Base-by-base conservation (phyloP, 139 green algal species). In the Coelastrella sp. region DNA sequence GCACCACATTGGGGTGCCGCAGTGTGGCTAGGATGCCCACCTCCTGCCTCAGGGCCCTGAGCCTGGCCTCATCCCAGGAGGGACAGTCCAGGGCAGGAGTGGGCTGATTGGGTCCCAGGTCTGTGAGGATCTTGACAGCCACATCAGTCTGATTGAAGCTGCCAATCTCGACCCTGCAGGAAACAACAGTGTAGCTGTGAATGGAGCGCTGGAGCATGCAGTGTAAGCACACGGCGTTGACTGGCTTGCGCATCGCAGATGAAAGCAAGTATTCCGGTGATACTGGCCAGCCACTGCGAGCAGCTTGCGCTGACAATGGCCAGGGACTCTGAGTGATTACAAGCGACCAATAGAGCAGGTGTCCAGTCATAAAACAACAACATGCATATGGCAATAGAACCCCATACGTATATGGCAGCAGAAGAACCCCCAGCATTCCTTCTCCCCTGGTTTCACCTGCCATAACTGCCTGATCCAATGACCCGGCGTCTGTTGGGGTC, bases 1-100 rank as follows among this genome's bases (percentile, higher is more conserved):
- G 35, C 87, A 91, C 87, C 49, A 91, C 87, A 8, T 91, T 91
- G 14, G 87, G 87, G 68, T 91, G 87, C 8, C 78, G 79, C 78
- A 91, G 56, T 0, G 66, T 86, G 12, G 78, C 35, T 35, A 91
- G 57, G 19, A 91, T 87, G 56, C 70, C 78, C 0, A 90, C 86
- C 75, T 90, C 49, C 74, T 87, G 65, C 10, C 82, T 27, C 82
- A 87, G 82, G 5, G 82, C 82, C 15, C 82, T 27, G 63, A 87
- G 59, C 24, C 65, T 27, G 8, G 65, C 65, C 27, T 87, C 82
- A 19, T 87, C 82, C 82, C 82, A 87, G 7, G 82, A 87, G 60
- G 82, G 82, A 27, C 82, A 61, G 8, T 87, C 82, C 14, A 35
- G 7, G 7, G 24, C 15, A 20, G 63, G 63, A 7, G 12, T 27